Percentiles rank a stretch among this genome's conserved stretches.
phyloP scores from a whole-genome alignment of 768 basidiomycete genomes.

The Naematelia aurantialba region DNA sequence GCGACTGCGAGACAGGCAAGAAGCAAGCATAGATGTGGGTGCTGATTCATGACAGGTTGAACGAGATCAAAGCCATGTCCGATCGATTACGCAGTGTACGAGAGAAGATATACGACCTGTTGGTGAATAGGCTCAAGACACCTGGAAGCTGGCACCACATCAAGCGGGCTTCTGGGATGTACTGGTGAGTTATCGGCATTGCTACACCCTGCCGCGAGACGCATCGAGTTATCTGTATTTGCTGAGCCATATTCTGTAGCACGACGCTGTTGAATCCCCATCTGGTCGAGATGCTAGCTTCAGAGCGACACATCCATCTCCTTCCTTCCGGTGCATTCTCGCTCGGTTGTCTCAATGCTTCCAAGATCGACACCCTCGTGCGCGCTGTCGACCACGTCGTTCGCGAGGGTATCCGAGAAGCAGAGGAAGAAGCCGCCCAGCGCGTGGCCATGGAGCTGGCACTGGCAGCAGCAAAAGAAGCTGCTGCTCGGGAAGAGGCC shows the following conservation, averaged over 20 bases:
- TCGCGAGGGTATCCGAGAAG: slow-evolving; percentile 29
- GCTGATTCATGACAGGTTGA: slow-evolving; percentile 55
- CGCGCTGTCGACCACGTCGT: slow-evolving; percentile 41
- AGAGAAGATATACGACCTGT: slow-evolving; percentile 69
- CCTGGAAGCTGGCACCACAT: slow-evolving; percentile 95
- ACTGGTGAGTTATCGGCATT: slow-evolving; percentile 64
- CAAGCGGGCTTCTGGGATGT: slow-evolving; percentile 95
- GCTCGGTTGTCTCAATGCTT: slow-evolving; percentile 45
- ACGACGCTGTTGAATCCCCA: slow-evolving; percentile 32
- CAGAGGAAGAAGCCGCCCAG: slow-evolving; percentile 33
- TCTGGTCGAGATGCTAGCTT: slow-evolving; percentile 31
- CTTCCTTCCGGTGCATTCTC: slow-evolving; percentile 46
- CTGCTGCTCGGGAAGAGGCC: slow-evolving; percentile 34
- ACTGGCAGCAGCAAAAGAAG: slow-evolving; percentile 31
- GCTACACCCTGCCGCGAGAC: not conserved
- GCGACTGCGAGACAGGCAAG: too few species aligned
- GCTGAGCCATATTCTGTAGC: too few species aligned
- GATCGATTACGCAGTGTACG: slow-evolving; percentile 91
- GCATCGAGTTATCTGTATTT: too few species aligned
- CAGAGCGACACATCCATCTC: slow-evolving; percentile 44
- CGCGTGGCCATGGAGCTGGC: slow-evolving; percentile 36
- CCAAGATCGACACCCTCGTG: slow-evolving; percentile 42
- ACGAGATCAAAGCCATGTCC: slow-evolving; percentile 92
- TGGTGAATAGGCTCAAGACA: slow-evolving; percentile 75
- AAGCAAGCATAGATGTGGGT: too few species aligned